Conservation (phyloP, 169 alveolate species). For the Cryptosporidium xiaoi region DNA sequence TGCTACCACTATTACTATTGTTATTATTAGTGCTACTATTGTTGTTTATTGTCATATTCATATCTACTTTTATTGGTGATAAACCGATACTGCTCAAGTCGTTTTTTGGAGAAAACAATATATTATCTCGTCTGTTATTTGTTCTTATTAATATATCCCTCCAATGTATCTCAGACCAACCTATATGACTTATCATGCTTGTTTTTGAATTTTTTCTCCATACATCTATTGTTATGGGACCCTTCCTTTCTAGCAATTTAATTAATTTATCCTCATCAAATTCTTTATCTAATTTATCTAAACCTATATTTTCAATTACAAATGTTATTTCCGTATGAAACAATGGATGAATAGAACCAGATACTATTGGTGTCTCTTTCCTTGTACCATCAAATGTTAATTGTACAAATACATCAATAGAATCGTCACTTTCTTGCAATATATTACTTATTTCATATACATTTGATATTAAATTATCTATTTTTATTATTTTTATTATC, state of each 20-base stretch:
- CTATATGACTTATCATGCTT: conserved; percentile 44
- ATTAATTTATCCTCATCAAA: conserved; percentile 24
- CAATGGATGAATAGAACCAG: conserved; percentile 65
- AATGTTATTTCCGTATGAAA: conserved; percentile 64
- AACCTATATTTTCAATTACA: conserved; percentile 32
- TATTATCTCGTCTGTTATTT: neutral
- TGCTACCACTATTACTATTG: neutral
- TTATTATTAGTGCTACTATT: neutral
- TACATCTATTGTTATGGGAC: conserved; percentile 53
- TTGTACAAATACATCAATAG: conserved; percentile 69
- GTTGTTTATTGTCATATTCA: neutral
- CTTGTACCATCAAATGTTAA: conserved; percentile 63
- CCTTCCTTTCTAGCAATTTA: conserved; percentile 49
- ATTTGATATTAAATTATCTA: conserved; percentile 51
- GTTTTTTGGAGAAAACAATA: neutral
- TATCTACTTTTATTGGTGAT: conserved; percentile 29
- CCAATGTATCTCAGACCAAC: conserved; percentile 73
- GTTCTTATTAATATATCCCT: conserved; percentile 40
- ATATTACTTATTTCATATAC: conserved; percentile 40
- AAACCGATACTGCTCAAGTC: neutral
- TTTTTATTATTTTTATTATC: conserved; percentile 30
- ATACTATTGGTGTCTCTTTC: conserved; percentile 66
- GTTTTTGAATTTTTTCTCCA: conserved; percentile 67
- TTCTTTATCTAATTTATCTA: neutral
- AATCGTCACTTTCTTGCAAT: conserved; percentile 58